Percentiles rank a stretch among this genome's conserved stretches.
phyloP scores from a whole-genome alignment of 129 eudicot species.

The Flaveria bidentis region DNA sequence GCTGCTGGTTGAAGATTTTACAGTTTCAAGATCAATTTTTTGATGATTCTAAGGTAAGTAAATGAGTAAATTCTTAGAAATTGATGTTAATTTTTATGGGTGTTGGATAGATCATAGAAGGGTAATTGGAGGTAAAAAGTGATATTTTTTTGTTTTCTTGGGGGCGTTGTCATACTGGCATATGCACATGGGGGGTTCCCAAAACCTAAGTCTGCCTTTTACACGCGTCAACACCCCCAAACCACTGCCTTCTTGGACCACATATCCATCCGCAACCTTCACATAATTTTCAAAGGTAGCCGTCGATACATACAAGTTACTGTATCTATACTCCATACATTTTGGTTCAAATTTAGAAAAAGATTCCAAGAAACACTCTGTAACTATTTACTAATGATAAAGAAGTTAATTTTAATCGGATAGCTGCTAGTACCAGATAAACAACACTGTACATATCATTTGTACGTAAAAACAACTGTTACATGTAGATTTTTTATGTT shows the following conservation, averaged over 20 bases:
- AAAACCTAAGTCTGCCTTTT: conserved; percentile 18
- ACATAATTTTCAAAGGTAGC: conserved; percentile 14
- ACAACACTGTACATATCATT: too few species aligned
- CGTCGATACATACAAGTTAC: conserved; percentile 33
- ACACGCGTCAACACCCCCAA: conserved; percentile 49
- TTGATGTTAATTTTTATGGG: not conserved
- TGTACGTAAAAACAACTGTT: too few species aligned
- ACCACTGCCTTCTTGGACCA: conserved; percentile 42
- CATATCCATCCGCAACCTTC: conserved; percentile 36
- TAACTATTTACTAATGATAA: too few species aligned
- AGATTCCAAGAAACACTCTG: not conserved
- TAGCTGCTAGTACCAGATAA: too few species aligned
- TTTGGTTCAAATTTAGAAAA: conserved; percentile 2
- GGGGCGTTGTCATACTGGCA: conserved; percentile 16
- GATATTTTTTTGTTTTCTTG: conserved; percentile 15
- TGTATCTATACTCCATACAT: conserved; percentile 23
- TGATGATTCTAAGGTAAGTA: not conserved
- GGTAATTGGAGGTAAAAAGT: conserved; percentile 20
- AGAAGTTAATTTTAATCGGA: too few species aligned
- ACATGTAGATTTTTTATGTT: too few species aligned
- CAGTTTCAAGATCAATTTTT: conserved; percentile 15
- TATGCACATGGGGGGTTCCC: conserved; percentile 51
- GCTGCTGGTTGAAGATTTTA: not conserved
- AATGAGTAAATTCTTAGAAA: not conserved
- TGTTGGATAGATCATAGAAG: conserved; percentile 5